Evolutionary conservation across 805 yeast species (phyloP), one percentile per base, ranked within the genome.

Genomic region (Barnettozyma pratensis): DNA sequence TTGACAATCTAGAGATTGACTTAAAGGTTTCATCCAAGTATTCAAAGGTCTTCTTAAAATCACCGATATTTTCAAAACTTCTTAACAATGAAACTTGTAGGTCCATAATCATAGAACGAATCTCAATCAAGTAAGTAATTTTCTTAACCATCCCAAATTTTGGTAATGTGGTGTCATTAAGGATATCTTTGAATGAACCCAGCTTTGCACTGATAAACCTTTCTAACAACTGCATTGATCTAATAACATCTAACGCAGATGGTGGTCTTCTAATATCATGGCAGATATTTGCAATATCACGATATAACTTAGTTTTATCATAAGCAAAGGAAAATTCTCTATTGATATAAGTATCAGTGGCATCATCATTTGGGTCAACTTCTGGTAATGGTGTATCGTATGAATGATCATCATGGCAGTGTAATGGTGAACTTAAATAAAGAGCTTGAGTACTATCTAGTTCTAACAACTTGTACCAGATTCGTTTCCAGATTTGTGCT

Each of bases 331-430:
- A 53, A 46, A 65, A 67, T 2, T 65, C 60, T 6, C 65, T 52
- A 7, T 68, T 57, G 0, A 75, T 64, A 29, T 60, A 65, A 25
- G 61, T 54, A 45, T 79, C 82, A 41, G 67, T 47, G 3, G 61
- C 66, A 12, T 66, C 54, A 56, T 74, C 71, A 4, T 34, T 29
- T 12, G 64, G 60, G 44, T 71, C 72, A 10, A 65, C 62, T 26
- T 60, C 62, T 3, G 73, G 64, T 8, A 62, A 30, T 36, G 52
- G 46, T 0, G 61, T 58, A 38, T 56, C 60, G 42, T 59, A 59
- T 12, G 47, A 38, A 14, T 46, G 29, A 6, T 56, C 55, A 48
- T 56, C 57, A 4, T 40, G 46, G 28, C 61, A 55, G 6, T 50
- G 49, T 27, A 60, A 47, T 2, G 52, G 46, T 9, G 40, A 40